Conservation (phyloP, 192 early-diverging fungal species). For the Umbelopsis ramanniana region DNA sequence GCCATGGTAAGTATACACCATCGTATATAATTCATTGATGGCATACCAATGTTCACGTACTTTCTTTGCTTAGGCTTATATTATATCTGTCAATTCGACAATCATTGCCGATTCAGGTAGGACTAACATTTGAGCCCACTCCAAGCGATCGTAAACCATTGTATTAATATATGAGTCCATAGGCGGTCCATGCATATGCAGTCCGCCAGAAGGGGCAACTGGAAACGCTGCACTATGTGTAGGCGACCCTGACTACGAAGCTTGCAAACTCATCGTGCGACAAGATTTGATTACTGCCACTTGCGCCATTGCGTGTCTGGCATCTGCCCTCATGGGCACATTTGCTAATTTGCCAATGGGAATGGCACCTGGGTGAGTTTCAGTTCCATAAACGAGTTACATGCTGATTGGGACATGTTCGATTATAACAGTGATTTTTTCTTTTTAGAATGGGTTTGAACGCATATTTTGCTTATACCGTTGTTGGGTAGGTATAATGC, state of each 20-base stretch:
- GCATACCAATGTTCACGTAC: background rate
- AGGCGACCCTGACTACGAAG: conserved; percentile 59
- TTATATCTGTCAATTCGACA: conserved; percentile 64
- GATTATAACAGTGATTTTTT: background rate
- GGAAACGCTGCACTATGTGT: conserved; percentile 57
- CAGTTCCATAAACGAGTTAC: background rate
- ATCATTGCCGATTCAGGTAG: conserved; percentile 67
- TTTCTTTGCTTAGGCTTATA: conserved; percentile 30
- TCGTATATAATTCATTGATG: background rate
- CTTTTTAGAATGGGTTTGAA: conserved; percentile 71
- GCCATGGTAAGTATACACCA: conserved; percentile 55
- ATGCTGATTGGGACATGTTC: background rate
- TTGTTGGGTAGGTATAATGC: conserved; percentile 56
- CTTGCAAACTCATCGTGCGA: conserved; percentile 62
- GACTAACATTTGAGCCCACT: background rate
- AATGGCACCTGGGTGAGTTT: conserved; percentile 70
- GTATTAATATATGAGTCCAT: background rate
- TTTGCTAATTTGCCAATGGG: conserved; percentile 80
- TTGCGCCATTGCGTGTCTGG: conserved; percentile 65
- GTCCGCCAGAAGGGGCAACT: conserved; percentile 28
- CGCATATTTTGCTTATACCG: conserved; percentile 83
- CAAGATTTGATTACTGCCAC: conserved; percentile 78
- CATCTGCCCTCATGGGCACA: conserved; percentile 65
- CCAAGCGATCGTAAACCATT: no score
- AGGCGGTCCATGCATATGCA: conserved; percentile 78